Conservation (phyloP, 2,329 filamentous ascomycete species). For the Ophiostoma piceae region DNA sequence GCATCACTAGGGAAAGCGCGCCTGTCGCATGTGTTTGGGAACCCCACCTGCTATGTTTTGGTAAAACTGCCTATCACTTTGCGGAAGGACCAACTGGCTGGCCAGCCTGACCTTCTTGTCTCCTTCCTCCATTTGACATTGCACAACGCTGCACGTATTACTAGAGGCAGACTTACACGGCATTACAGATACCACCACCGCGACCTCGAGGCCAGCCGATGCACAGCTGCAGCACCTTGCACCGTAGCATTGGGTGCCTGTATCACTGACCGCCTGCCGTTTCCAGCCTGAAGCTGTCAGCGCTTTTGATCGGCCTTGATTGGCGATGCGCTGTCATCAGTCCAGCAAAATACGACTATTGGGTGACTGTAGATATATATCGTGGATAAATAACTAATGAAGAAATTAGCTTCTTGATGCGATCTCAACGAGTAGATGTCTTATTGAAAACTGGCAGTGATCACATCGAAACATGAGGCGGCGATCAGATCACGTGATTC, state of each 20-base stretch:
- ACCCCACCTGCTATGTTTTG: not conserved
- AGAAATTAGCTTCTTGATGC: too few relatives aligned
- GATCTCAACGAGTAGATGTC: not conserved
- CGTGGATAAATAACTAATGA: too few relatives aligned
- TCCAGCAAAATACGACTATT: not conserved
- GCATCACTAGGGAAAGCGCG: slow-evolving; percentile 4
- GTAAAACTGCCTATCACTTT: not conserved
- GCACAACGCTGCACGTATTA: not conserved
- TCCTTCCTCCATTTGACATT: not conserved
- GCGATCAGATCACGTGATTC: not conserved
- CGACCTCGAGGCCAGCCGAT: not conserved
- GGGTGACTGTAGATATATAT: too few relatives aligned
- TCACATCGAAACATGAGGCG: not conserved
- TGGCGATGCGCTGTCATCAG: not conserved
- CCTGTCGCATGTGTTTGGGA: slow-evolving; percentile 6
- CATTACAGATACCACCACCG: slow-evolving; percentile 3
- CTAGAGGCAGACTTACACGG: not conserved
- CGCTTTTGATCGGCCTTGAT: not conserved
- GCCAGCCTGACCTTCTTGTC: not conserved
- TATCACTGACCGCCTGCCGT: slow-evolving; percentile 12
- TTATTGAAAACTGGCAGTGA: not conserved
- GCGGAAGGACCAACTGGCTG: not conserved
- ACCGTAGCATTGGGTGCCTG: slow-evolving; percentile 9
- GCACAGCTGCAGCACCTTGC: not conserved
- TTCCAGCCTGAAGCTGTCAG: slow-evolving; percentile 3